phyloP scores from a whole-genome alignment of 306 rosid genomes.

The Sesbania bispinosa region DNA sequence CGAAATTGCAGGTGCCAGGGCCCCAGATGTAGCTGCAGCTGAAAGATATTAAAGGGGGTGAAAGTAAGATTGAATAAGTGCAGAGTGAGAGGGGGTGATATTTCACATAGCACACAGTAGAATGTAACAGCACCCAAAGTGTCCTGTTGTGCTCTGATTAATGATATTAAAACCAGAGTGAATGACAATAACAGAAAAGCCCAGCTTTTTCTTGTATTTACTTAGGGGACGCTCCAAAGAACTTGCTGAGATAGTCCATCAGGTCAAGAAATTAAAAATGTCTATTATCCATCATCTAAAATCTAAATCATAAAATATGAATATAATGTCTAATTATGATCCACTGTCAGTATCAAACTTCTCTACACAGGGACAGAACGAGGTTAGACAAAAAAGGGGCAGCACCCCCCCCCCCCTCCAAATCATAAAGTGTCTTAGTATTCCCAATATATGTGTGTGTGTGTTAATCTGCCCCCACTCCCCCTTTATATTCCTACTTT shows the following conservation, averaged over 20 bases:
- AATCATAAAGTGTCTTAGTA: no score
- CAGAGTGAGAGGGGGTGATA: not conserved
- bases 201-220: not conserved
- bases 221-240: not conserved
- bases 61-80: not conserved
- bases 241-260: not conserved
- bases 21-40: conserved; percentile 41
- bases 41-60: conserved; percentile 10
- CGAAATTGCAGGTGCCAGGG: conserved; percentile 38
- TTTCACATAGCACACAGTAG: not conserved
- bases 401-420: no score
- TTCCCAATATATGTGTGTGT: no score
- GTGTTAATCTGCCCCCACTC: no score
- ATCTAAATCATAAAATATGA: not conserved
- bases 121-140: conserved; percentile 1
- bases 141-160: not conserved
- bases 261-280: not conserved
- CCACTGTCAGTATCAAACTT: not conserved
- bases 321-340: not conserved
- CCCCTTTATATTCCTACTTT: no score
- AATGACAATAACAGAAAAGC: not conserved
- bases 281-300: not conserved
- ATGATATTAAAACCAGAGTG: not conserved
- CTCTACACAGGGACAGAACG: no score
- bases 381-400: no score